Conservation (phyloP, 2,329 filamentous ascomycete species). For the Ilyonectria destructans region DNA sequence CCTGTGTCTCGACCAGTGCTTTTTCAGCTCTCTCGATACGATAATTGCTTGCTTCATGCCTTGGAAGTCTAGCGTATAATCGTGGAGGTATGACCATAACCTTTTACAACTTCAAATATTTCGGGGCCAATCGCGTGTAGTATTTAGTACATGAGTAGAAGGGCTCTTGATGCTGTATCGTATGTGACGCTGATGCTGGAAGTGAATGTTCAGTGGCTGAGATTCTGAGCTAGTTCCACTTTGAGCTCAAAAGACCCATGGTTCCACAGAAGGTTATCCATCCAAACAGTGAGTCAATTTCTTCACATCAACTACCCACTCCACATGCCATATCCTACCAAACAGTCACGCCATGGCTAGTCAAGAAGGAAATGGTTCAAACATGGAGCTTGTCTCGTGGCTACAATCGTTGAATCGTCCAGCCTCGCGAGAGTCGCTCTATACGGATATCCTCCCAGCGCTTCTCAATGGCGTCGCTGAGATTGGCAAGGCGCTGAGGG, state of each 20-base stretch:
- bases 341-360: slow-evolving; percentile 13
- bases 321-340: neutral
- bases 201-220: neutral
- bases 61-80: too few relatives aligned
- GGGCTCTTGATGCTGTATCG: too few relatives aligned
- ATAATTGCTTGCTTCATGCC: too few relatives aligned
- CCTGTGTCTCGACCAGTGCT: too few relatives aligned
- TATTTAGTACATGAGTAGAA: too few relatives aligned
- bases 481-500: slow-evolving; percentile 63
- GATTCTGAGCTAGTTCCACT: neutral
- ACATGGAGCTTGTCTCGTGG: slow-evolving; percentile 26
- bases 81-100: too few relatives aligned
- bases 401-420: slow-evolving; percentile 16
- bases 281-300: neutral
- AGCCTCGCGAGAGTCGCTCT: slow-evolving; percentile 17
- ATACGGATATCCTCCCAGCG: slow-evolving; percentile 63
- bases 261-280: neutral
- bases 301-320: neutral
- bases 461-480: slow-evolving; percentile 63
- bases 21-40: too few relatives aligned
- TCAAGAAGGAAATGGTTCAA: neutral
- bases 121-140: too few relatives aligned
- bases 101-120: too few relatives aligned
- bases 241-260: neutral
- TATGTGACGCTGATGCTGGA: neutral